Evolutionary conservation across 2,329 filamentous ascomycete species (phyloP), one percentile per base, ranked within the genome.

Genomic region (Xylaria digitata): DNA sequence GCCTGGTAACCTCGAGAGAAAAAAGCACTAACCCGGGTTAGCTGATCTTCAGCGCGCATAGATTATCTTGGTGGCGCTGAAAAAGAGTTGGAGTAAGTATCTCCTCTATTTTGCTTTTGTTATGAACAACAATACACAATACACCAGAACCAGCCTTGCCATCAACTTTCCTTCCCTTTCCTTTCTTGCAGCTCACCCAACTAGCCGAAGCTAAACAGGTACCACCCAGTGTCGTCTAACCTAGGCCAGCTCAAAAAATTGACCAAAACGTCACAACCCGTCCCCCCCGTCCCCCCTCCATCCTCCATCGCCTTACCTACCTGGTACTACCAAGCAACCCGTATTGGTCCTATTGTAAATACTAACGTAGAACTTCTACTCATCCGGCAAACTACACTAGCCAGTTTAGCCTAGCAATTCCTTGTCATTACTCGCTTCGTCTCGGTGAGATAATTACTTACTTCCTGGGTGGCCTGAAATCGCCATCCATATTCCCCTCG

Each of bases 51-150:
- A 45, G 21, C 37, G 37, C 21, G 17, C 21, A 21, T 30, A 43
- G 15, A 21, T 55, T 55, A 43, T 42, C 52, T 21, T 30, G 42
- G 53, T 55, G 37, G 53, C 53, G 53, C 53, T 55, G 53, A 43
- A 55, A 43, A 55, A 55, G 19, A 55, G 53, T 55, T 55, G 53
- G 53, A 55, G 53, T 55, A 55, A 55, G 37, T 43, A 43, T 5
- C 9, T 37, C 34, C 6, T 37, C 32, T 37, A 15, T 30, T 46
- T 62, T 66, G 63, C 63, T 66, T 66, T 66, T 66, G 53, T 19
- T 30, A 61, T 23, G 15, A 55, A 43, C 26, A 1, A 54, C 23
- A 5, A 40, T 30, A 30, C 6, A 54, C 23, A 5, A 40, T 30
- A 30, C 34, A 40, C 37, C 37, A 40, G 34, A 26, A 62, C 53